A percentile compares a stretch with the other conserved stretches of the same genome.
Evolutionary conservation across 352 stramenopile genomes (phyloP).

Genomic region (Blastocystis sp.): DNA sequence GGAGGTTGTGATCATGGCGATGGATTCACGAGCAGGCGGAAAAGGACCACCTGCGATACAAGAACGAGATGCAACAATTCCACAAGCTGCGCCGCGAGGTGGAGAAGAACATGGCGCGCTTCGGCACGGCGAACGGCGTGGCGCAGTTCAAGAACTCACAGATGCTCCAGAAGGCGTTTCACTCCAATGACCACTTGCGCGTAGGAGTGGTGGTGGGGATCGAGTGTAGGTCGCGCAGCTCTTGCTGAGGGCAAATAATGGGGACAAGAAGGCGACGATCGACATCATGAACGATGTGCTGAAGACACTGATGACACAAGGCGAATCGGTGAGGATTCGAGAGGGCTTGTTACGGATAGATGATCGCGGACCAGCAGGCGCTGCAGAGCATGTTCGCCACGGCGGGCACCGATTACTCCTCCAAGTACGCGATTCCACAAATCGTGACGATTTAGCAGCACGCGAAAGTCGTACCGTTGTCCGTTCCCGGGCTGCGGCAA

Average conservation of each 20-base stretch:
- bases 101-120: slow-evolving; percentile 25
- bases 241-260: neutral
- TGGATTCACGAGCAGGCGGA: neutral
- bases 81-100: slow-evolving; percentile 58
- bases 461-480: neutral
- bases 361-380: slow-evolving; percentile 22
- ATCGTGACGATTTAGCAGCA: neutral
- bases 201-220: neutral
- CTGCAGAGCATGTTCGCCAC: neutral
- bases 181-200: neutral
- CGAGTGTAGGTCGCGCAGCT: slow-evolving; percentile 25
- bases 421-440: neutral
- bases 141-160: slow-evolving; percentile 36
- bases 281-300: slow-evolving; percentile 23
- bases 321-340: neutral
- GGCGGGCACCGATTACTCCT: neutral
- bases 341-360: neutral
- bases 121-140: neutral
- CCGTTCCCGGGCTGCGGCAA: neutral
- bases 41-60: slow-evolving; percentile 43
- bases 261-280: slow-evolving; percentile 23
- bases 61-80: slow-evolving; percentile 34
- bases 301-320: slow-evolving; percentile 24
- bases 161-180: slow-evolving; percentile 41
- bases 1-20: neutral